Evolutionary conservation across 345 rosid genomes (phyloP).

Genomic region (Toxicodendron radicans): DNA sequence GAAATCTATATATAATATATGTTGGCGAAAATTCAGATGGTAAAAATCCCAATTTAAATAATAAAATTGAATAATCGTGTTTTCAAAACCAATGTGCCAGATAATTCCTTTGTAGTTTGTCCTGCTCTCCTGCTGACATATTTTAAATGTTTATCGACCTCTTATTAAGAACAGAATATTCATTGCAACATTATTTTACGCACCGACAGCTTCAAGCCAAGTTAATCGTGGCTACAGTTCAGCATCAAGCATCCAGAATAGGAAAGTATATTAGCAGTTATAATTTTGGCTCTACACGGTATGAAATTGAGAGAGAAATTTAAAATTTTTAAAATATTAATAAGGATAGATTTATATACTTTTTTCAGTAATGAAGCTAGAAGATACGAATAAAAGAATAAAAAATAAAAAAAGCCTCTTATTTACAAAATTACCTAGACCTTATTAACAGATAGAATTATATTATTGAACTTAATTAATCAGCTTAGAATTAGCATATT

Average conservation of each 20-base stretch:
- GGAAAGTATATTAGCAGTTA: not conserved
- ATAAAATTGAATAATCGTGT: not conserved
- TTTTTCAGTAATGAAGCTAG: too few species aligned
- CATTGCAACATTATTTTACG: not conserved
- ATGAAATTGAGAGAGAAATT: not conserved
- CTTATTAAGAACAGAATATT: not conserved
- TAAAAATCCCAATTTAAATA: not conserved
- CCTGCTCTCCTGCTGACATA: too few species aligned
- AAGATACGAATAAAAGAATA: too few species aligned
- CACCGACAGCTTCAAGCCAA: slow-evolving; percentile 19
- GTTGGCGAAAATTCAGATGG: not conserved
- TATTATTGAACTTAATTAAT: too few species aligned
- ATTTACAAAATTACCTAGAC: too few species aligned
- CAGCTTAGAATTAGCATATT: too few species aligned
- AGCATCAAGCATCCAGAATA: not conserved
- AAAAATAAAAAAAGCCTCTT: too few species aligned
- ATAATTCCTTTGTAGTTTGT: not conserved
- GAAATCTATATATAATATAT: not conserved
- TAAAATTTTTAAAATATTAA: too few species aligned
- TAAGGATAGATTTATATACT: too few species aligned
- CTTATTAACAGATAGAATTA: too few species aligned
- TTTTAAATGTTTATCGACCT: too few species aligned
- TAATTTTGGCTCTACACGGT: not conserved
- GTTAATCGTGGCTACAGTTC: not conserved
- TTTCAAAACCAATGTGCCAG: not conserved